Evolutionary conservation across 257 asterid genomes (phyloP).

Genomic region (Solanum corneliomulleri): DNA sequence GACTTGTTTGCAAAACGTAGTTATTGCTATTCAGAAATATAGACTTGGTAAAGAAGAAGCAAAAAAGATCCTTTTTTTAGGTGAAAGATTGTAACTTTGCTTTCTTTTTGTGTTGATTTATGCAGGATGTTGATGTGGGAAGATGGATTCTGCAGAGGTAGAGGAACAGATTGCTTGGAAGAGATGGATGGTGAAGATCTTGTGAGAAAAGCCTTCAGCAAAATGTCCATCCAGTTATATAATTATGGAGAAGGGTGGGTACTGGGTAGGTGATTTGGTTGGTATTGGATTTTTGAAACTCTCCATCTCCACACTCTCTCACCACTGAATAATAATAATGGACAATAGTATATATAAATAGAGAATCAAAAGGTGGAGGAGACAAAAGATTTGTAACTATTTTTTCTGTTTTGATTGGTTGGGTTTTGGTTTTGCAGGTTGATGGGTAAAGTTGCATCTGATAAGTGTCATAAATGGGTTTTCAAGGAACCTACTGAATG

Average conservation of each 20-base stretch:
- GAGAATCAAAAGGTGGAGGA: background rate
- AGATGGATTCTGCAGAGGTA: constrained; percentile 97
- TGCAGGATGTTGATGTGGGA: constrained; percentile 99
- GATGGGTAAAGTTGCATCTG: constrained; percentile 99
- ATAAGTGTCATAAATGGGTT: constrained; percentile 99
- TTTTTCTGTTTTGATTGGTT: constrained; percentile 19
- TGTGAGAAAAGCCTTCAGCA: constrained; percentile 97
- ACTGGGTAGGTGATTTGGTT: constrained; percentile 86
- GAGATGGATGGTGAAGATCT: constrained; percentile 89
- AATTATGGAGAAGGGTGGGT: constrained; percentile 99
- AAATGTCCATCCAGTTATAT: constrained; percentile 97
- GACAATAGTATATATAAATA: background rate
- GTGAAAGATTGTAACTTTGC: background rate
- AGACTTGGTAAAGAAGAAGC: background rate
- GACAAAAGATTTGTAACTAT: constrained; percentile 3
- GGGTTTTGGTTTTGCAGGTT: constrained; percentile 58
- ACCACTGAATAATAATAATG: background rate
- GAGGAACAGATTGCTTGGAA: constrained; percentile 63
- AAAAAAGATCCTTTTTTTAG: background rate
- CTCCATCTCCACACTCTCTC: constrained; percentile 16
- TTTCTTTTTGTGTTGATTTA: background rate
- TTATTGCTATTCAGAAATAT: background rate
- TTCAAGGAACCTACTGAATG: constrained; percentile 96
- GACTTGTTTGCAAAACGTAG: background rate
- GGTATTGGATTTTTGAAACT: constrained; percentile 27